Percentiles rank a stretch among this genome's conserved stretches.
Evolutionary conservation across 2,329 filamentous ascomycete genomes (phyloP).

Genomic region (Ceratocystis huliohia): DNA sequence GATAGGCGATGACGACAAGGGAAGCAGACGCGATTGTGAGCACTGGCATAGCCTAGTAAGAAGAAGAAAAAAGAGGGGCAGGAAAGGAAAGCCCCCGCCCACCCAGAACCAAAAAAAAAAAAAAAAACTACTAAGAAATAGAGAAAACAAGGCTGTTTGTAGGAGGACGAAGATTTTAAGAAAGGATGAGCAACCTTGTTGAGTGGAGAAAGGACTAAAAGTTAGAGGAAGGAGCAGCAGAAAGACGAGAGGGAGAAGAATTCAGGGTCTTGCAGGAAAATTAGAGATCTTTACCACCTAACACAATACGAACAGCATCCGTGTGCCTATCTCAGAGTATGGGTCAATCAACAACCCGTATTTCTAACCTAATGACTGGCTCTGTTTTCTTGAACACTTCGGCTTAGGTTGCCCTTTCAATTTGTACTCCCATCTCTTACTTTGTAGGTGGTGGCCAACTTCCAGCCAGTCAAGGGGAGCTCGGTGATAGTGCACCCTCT

Average conservation of each 20-base stretch:
- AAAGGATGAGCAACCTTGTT: background rate
- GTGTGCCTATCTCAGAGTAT: no score
- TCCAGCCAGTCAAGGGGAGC: no score
- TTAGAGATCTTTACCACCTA: no score
- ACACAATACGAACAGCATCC: no score
- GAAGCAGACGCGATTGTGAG: background rate
- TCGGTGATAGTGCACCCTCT: no score
- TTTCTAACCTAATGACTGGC: no score
- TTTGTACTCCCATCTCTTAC: no score
- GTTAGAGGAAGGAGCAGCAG: background rate
- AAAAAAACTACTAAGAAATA: background rate
- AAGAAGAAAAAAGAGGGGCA: background rate
- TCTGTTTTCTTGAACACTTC: no score
- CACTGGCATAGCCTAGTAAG: background rate
- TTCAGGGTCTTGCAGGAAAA: no score
- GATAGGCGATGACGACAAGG: background rate
- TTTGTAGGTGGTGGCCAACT: no score
- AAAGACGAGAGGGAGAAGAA: background rate
- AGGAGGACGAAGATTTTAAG: background rate
- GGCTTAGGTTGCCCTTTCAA: no score
- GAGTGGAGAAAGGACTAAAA: background rate
- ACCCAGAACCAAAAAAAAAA: background rate
- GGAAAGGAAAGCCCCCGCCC: background rate
- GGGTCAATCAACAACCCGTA: no score
- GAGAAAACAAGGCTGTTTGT: constrained; percentile 7